These are phyloP conservation scores for Vigna unguiculata DNA, from an alignment of 306 rosid species.

Conservation along the genomic window DNA sequence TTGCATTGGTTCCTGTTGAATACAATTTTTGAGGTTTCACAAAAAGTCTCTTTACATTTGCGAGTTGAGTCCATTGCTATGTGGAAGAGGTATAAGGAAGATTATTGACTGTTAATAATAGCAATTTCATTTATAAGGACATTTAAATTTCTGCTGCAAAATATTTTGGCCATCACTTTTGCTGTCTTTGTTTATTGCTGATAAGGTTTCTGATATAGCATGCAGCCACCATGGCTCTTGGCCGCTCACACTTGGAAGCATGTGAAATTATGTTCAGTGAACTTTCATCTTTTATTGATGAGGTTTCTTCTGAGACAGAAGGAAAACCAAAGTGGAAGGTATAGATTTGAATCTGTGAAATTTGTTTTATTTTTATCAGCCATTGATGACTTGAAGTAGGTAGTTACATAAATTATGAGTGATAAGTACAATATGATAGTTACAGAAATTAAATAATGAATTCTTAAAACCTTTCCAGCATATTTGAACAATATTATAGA, in stretches of 20 bases:
- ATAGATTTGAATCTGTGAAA: conserved; percentile 41
- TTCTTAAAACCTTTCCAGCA: conserved; percentile 19
- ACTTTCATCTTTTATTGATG: conserved; percentile 90
- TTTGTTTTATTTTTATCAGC: conserved; percentile 24
- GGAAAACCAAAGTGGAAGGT: conserved; percentile 99
- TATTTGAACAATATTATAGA: conserved; percentile 18
- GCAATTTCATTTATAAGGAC: conserved; percentile 31
- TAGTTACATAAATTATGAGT: conserved; percentile 20
- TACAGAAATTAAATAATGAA: conserved; percentile 22
- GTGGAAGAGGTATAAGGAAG: conserved; percentile 5
- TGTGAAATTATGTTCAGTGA: conserved; percentile 94
- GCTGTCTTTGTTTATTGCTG: conserved; percentile 38
- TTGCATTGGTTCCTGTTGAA: conserved; percentile 9
- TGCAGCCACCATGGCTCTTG: conserved; percentile 99
- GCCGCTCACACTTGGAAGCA: conserved; percentile 93
- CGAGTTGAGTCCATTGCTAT: neutral
- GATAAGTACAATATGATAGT: conserved; percentile 23
- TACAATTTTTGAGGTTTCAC: conserved; percentile 13
- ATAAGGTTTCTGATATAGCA: conserved; percentile 62
- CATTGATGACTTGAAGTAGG: neutral
- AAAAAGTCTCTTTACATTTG: neutral
- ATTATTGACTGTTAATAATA: neutral
- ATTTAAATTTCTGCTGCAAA: conserved; percentile 22
- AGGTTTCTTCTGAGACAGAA: conserved; percentile 88
- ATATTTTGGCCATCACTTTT: conserved; percentile 33